phyloP scores from a whole-genome alignment of 2,329 filamentous ascomycete genomes.

The Trichoderma breve region DNA sequence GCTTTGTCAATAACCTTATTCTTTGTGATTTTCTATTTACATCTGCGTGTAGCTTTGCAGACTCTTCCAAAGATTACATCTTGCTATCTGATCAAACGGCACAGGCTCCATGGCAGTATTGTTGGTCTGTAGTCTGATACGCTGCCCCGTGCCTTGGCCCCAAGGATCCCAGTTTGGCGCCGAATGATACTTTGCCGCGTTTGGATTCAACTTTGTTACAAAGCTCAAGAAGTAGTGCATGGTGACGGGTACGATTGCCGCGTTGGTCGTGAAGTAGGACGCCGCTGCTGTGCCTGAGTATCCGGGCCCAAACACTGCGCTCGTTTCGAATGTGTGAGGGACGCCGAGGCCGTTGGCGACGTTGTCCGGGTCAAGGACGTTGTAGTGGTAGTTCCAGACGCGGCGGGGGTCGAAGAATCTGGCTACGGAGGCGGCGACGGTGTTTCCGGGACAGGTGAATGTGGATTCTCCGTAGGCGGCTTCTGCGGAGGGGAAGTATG shows the following conservation, averaged over 20 bases:
- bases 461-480: constrained; percentile 46
- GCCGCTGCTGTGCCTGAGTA: constrained; percentile 20
- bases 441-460: constrained; percentile 45
- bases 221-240: constrained; percentile 54
- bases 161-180: constrained; percentile 45
- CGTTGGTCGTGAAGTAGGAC: constrained; percentile 47
- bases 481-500: constrained; percentile 45
- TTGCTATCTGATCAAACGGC: constrained; percentile 31
- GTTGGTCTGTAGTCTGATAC: constrained; percentile 40
- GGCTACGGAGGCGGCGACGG: constrained; percentile 20
- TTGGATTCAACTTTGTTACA: constrained; percentile 45
- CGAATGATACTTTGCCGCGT: constrained; percentile 32
- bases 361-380: constrained; percentile 43
- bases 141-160: constrained; percentile 28
- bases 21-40: not conserved
- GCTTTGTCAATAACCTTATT: not conserved
- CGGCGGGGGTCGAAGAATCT: constrained; percentile 18
- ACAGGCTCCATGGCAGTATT: constrained; percentile 41
- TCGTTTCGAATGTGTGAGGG: constrained; percentile 47
- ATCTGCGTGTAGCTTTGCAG: constrained; percentile 4
- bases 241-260: constrained; percentile 43
- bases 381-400: constrained; percentile 50
- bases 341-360: constrained; percentile 43
- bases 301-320: constrained; percentile 49
- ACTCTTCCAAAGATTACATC: constrained; percentile 42